Evolutionary conservation across 768 basidiomycete genomes (phyloP).

Genomic region (Russula ochroleuca): DNA sequence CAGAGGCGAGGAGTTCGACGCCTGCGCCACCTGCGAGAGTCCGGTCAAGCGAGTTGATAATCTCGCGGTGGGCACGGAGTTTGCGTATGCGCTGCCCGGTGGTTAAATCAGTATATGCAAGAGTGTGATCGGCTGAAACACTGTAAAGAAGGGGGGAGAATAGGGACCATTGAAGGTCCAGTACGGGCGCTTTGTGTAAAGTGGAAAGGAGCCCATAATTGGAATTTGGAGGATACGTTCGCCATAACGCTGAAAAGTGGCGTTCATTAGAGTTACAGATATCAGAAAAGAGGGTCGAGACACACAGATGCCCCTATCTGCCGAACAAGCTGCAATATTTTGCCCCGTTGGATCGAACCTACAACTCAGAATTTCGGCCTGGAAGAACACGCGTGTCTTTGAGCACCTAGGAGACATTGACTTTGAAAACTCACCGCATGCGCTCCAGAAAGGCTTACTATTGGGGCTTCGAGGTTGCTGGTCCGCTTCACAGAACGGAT

Average conservation of each 20-base stretch:
- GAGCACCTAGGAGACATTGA: background rate
- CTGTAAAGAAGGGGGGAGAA: slow-evolving; percentile 69
- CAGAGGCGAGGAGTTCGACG: slow-evolving; percentile 79
- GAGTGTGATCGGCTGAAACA: slow-evolving; percentile 85
- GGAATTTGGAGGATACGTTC: slow-evolving; percentile 85
- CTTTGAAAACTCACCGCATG: slow-evolving; percentile 61
- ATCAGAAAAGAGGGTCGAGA: slow-evolving; percentile 28
- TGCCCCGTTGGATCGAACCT: slow-evolving; percentile 93
- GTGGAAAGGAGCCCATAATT: slow-evolving; percentile 86
- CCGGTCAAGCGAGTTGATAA: slow-evolving; percentile 86
- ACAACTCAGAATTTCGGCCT: slow-evolving; percentile 88
- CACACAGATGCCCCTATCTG: slow-evolving; percentile 87
- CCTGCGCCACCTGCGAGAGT: slow-evolving; percentile 83
- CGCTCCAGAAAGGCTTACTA: slow-evolving; percentile 83
- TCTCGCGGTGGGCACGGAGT: slow-evolving; percentile 85
- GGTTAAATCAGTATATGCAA: slow-evolving; percentile 71
- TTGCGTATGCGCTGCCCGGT: slow-evolving; percentile 78
- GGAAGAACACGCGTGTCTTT: background rate
- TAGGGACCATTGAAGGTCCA: slow-evolving; percentile 89
- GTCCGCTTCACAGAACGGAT: slow-evolving; percentile 86
- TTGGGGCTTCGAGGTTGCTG: slow-evolving; percentile 90
- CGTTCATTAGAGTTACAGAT: background rate
- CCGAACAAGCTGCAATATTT: slow-evolving; percentile 87
- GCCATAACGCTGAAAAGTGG: slow-evolving; percentile 65
- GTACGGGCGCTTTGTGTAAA: slow-evolving; percentile 85